Conservation (phyloP, 495 filamentous ascomycete species). For the Penicillium steckii region DNA sequence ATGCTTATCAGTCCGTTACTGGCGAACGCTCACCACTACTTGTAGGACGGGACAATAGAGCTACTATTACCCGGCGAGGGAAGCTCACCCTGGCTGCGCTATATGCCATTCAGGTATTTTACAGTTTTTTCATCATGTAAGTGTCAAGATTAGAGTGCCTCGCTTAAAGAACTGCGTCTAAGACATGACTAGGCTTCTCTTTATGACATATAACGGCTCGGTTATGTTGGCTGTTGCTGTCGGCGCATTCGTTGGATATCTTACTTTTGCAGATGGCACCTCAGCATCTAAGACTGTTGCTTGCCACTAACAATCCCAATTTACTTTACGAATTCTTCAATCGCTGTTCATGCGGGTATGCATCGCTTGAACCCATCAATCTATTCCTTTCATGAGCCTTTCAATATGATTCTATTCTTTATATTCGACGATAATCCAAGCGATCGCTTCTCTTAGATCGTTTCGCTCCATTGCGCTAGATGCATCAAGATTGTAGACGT, state of each 20-base stretch:
- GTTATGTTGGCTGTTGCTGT: constrained; percentile 91
- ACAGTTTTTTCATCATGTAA: constrained; percentile 99
- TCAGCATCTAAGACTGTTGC: constrained; percentile 78
- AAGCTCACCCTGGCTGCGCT: constrained; percentile 75
- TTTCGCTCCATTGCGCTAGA: too few relatives aligned
- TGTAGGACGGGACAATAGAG: constrained; percentile 56
- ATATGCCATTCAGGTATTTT: constrained; percentile 95
- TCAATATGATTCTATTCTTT: too few relatives aligned
- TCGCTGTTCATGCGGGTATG: too few relatives aligned
- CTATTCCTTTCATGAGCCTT: too few relatives aligned
- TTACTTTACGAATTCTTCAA: too few relatives aligned
- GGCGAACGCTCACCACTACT: constrained; percentile 70
- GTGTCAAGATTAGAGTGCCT: constrained; percentile 36
- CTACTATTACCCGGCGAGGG: constrained; percentile 52
- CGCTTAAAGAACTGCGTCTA: not conserved
- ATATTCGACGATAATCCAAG: too few relatives aligned
- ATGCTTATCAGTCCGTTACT: constrained; percentile 17
- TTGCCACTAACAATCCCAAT: constrained; percentile 67
- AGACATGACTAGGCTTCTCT: constrained; percentile 69
- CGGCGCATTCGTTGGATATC: constrained; percentile 85
- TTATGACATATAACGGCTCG: constrained; percentile 99
- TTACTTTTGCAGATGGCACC: constrained; percentile 71
- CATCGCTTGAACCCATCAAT: too few relatives aligned
- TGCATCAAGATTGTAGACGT: too few relatives aligned
- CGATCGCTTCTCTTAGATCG: too few relatives aligned